Conservation (phyloP, 2,329 filamentous ascomycete species). For the Pezicula radicicola region DNA sequence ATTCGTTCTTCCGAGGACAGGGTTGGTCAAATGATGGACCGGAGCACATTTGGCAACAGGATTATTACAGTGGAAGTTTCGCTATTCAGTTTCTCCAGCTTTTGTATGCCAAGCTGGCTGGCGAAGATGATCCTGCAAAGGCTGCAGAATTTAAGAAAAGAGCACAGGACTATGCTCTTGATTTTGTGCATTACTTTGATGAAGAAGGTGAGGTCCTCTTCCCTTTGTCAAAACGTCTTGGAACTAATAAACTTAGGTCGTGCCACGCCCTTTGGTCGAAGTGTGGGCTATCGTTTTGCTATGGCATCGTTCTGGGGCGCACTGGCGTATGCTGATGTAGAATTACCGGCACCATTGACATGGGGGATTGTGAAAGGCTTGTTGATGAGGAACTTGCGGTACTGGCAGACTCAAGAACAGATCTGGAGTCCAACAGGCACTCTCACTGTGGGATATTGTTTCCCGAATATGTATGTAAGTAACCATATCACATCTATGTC, state of each 20-base stretch:
- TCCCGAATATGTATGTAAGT: conserved; percentile 69
- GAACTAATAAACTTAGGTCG: conserved; percentile 36
- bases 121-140: conserved; percentile 61
- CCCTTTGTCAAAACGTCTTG: neutral
- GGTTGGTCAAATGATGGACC: conserved; percentile 84
- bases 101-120: conserved; percentile 70
- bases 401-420: conserved; percentile 74
- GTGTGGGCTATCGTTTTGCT: conserved; percentile 78
- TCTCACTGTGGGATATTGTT: conserved; percentile 71
- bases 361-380: conserved; percentile 81
- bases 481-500: conserved; percentile 15
- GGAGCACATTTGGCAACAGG: conserved; percentile 77
- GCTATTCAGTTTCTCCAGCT: conserved; percentile 80
- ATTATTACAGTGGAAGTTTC: conserved; percentile 81
- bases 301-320: conserved; percentile 85
- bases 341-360: conserved; percentile 67
- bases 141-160: conserved; percentile 68
- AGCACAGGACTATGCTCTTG: conserved; percentile 63
- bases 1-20: conserved; percentile 78
- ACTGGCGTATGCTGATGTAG: conserved; percentile 71
- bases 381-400: conserved; percentile 69
- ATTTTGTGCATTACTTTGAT: conserved; percentile 76
- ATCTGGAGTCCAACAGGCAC: conserved; percentile 76
- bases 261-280: conserved; percentile 74
- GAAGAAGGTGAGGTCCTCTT: conserved; percentile 48